Conservation (phyloP, 192 early-diverging fungal species). For the Cladochytrium replicatum region DNA sequence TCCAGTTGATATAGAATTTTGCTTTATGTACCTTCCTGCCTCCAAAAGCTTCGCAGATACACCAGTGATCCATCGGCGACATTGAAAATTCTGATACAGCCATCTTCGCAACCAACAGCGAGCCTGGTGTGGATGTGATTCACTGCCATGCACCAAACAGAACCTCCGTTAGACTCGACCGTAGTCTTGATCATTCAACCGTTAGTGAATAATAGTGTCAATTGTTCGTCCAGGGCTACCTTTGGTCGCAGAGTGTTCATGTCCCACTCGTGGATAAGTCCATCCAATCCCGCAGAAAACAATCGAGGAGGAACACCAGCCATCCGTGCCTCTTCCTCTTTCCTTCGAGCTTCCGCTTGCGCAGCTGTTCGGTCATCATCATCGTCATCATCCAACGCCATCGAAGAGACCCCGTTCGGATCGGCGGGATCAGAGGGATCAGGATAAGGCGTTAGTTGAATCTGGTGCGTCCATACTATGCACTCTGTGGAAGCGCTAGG, state of each 20-base stretch:
- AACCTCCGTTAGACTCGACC: slow-evolving; percentile 77
- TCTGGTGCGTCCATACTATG: slow-evolving; percentile 76
- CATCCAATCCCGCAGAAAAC: slow-evolving; percentile 79
- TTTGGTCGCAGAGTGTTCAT: slow-evolving; percentile 24
- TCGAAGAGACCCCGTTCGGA: slow-evolving; percentile 3
- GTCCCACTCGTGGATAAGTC: slow-evolving; percentile 83
- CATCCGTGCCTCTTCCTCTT: slow-evolving; percentile 18
- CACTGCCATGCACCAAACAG: slow-evolving; percentile 86
- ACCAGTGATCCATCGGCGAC: slow-evolving; percentile 58
- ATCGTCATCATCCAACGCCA: slow-evolving; percentile 45
- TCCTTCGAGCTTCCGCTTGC: slow-evolving; percentile 25
- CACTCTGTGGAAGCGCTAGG: slow-evolving; percentile 64
- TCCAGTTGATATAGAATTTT: not conserved
- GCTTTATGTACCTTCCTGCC: slow-evolving; percentile 11
- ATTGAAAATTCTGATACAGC: slow-evolving; percentile 76
- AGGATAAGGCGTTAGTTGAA: slow-evolving; percentile 1
- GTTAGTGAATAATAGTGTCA: no score
- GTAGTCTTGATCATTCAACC: slow-evolving; percentile 38
- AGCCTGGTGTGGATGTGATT: slow-evolving; percentile 52
- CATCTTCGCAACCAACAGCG: slow-evolving; percentile 91
- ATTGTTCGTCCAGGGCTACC: not conserved
- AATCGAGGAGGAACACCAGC: slow-evolving; percentile 53
- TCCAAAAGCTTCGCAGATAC: slow-evolving; percentile 31
- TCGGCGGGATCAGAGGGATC: no score
- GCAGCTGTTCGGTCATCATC: slow-evolving; percentile 56